These are phyloP conservation scores for Dysphania ambrosioides DNA, from an alignment of 148 eudicot genomes.

Conservation along the genomic window DNA sequence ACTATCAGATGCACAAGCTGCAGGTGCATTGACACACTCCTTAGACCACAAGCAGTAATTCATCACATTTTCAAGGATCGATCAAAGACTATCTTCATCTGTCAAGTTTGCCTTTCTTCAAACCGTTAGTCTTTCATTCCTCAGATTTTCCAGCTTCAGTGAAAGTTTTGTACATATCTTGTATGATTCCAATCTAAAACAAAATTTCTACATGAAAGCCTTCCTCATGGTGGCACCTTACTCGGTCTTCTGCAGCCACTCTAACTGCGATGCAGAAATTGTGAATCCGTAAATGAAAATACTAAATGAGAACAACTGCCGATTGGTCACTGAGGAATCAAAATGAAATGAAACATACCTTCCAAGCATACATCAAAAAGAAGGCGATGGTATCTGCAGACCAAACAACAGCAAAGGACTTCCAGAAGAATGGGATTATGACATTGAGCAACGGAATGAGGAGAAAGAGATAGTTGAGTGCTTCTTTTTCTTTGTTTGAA, in stretches of 20 bases:
- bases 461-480: constrained; percentile 90
- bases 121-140: not conserved
- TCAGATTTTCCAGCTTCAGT: not conserved
- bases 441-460: constrained; percentile 80
- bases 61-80: not conserved
- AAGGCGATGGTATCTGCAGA: constrained; percentile 85
- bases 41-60: not conserved
- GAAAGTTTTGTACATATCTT: not conserved
- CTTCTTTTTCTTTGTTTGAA: constrained; percentile 93
- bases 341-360: constrained; percentile 39
- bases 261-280: constrained; percentile 44
- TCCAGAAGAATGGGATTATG: constrained; percentile 81
- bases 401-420: constrained; percentile 96
- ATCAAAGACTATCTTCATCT: not conserved
- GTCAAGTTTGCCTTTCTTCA: not conserved
- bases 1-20: too few species aligned
- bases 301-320: not conserved
- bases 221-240: constrained; percentile 8
- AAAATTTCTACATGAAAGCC: not conserved
- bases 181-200: not conserved
- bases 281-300: not conserved
- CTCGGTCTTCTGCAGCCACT: constrained; percentile 66
- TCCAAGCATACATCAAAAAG: constrained; percentile 93
- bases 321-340: not conserved
- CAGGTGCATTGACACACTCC: not conserved